Percentiles rank a stretch among this genome's conserved stretches.
Conservation (phyloP, 768 basidiomycete species). For the Coprinellus aureogranulatus region DNA sequence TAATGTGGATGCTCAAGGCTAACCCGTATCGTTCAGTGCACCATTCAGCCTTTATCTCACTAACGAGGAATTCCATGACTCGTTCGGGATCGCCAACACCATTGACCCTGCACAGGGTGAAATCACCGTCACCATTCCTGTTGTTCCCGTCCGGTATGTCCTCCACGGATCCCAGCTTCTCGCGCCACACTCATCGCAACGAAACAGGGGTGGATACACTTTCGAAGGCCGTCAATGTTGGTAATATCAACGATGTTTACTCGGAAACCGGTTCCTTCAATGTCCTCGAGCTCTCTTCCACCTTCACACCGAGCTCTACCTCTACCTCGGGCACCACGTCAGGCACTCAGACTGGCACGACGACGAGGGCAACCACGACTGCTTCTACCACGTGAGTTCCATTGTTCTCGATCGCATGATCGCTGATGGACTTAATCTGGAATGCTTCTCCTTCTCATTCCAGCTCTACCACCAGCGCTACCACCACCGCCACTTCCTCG, state of each 20-base stretch:
- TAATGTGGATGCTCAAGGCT: background rate
- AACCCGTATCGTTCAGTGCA: constrained; percentile 11
- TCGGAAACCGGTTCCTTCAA: constrained; percentile 39
- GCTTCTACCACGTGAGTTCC: constrained; percentile 10
- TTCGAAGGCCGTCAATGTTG: constrained; percentile 42
- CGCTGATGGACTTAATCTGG: background rate
- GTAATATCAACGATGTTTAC: constrained; percentile 46
- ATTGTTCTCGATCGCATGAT: background rate
- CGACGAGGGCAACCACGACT: constrained; percentile 6
- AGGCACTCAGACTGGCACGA: constrained; percentile 2
- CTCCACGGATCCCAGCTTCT: background rate
- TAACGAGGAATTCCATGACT: constrained; percentile 50
- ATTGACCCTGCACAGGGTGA: constrained; percentile 31
- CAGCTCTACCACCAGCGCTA: constrained; percentile 16
- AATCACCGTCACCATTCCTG: constrained; percentile 42
- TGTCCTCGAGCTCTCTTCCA: constrained; percentile 26
- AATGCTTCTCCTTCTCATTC: background rate
- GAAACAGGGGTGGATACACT: constrained; percentile 45
- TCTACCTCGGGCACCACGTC: constrained; percentile 8
- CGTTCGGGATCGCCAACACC: constrained; percentile 56
- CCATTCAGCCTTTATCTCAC: constrained; percentile 45
- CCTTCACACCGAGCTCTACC: background rate
- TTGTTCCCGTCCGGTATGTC: constrained; percentile 47
- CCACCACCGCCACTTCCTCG: constrained; percentile 13
- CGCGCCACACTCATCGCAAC: background rate